Evolutionary conservation across 495 filamentous ascomycete species (phyloP).

Genomic region (Letharia columbiana): DNA sequence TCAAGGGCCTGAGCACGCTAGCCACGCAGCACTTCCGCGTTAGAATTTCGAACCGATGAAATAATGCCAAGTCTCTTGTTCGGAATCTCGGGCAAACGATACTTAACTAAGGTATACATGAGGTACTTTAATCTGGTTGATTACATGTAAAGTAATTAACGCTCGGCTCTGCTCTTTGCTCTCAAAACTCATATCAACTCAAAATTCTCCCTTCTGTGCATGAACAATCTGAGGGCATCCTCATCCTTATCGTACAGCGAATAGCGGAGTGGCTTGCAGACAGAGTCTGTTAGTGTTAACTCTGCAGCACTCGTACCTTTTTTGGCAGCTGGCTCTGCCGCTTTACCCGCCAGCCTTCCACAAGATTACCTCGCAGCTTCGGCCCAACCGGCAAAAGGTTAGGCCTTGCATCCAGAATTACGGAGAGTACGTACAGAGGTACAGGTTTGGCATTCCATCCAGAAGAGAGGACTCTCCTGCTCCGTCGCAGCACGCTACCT

Average conservation of each 20-base stretch:
- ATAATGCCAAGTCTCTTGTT: too few species aligned
- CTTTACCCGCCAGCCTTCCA: background rate
- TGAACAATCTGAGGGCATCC: too few species aligned
- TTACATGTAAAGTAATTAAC: too few species aligned
- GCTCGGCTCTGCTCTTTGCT: too few species aligned
- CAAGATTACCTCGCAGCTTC: slow-evolving; percentile 1
- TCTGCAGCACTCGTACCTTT: background rate
- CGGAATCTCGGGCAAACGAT: too few species aligned
- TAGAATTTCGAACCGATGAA: too few species aligned
- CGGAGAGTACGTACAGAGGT: too few species aligned
- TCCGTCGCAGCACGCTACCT: background rate
- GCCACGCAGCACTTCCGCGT: background rate
- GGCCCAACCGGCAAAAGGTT: background rate
- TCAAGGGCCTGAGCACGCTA: background rate
- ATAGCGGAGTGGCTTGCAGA: background rate
- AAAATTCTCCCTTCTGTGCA: too few species aligned
- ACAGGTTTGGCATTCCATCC: background rate
- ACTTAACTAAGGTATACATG: too few species aligned
- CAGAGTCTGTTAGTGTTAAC: background rate
- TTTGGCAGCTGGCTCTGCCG: background rate
- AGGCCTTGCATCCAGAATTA: background rate
- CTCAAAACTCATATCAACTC: too few species aligned
- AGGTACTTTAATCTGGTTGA: too few species aligned
- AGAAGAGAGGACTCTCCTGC: background rate
- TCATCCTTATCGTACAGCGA: background rate